A percentile compares a stretch with the other conserved stretches of the same genome.
Evolutionary conservation across 2,329 filamentous ascomycete genomes (phyloP).

Genomic region (Aspergillus proliferans): DNA sequence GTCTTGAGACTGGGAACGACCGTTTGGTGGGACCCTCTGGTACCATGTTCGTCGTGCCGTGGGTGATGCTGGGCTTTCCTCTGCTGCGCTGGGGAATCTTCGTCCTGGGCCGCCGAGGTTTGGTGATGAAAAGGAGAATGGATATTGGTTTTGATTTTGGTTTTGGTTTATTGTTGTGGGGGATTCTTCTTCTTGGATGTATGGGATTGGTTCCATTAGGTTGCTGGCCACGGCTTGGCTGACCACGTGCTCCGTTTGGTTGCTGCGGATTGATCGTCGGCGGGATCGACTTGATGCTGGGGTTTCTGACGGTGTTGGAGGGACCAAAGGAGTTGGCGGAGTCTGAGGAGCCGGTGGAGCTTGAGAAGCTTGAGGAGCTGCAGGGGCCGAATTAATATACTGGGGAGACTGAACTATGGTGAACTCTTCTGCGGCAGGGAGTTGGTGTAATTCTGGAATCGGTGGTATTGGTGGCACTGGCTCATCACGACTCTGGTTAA

Average conservation of each 20-base stretch:
- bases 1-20: conserved; percentile 15
- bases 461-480: background rate
- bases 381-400: background rate
- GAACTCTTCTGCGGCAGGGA: background rate
- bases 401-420: background rate
- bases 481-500: conserved; percentile 1
- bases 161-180: conserved; percentile 3
- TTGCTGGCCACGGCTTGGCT: conserved; percentile 4
- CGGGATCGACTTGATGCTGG: background rate
- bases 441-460: background rate
- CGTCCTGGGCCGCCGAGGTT: conserved; percentile 22
- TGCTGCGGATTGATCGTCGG: background rate
- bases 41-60: background rate
- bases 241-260: background rate
- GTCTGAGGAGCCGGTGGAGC: no score
- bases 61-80: conserved; percentile 1
- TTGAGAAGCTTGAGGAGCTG: no score
- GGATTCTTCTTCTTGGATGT: conserved; percentile 2
- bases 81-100: conserved; percentile 7
- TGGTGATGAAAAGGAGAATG: conserved; percentile 29
- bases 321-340: background rate
- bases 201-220: background rate
- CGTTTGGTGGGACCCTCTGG: conserved; percentile 6
- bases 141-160: conserved; percentile 17
- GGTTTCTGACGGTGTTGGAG: background rate